Evolutionary conservation across 2,329 filamentous ascomycete genomes (phyloP).

Genomic region (Neofusicoccum cordaticola): DNA sequence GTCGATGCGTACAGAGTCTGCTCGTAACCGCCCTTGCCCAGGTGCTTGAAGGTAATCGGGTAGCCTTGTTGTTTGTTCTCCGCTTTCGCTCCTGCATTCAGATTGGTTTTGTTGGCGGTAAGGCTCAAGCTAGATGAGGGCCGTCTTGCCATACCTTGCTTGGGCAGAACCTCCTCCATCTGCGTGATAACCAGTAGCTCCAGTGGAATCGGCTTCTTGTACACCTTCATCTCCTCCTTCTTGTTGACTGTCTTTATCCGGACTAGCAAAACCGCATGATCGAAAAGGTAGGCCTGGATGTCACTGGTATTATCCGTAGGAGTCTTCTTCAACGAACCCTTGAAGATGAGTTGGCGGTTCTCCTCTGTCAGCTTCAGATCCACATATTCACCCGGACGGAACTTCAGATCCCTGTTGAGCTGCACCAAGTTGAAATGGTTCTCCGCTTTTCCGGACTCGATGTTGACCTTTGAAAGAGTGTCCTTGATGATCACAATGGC

Average conservation of each 20-base stretch:
- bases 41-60: conserved; percentile 92
- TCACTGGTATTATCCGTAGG: conserved; percentile 78
- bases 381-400: conserved; percentile 83
- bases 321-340: conserved; percentile 89
- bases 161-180: conserved; percentile 94
- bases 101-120: conserved; percentile 46
- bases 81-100: conserved; percentile 33
- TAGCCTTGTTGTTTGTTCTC: conserved; percentile 69
- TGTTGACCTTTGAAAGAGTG: conserved; percentile 82
- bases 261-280: conserved; percentile 90
- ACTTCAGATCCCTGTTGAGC: conserved; percentile 87
- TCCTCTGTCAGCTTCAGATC: conserved; percentile 94
- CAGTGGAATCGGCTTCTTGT: conserved; percentile 89
- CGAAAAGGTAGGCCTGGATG: conserved; percentile 92
- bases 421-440: conserved; percentile 95
- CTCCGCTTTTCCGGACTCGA: conserved; percentile 93
- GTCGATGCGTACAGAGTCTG: conserved; percentile 84
- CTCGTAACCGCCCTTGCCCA: conserved; percentile 94
- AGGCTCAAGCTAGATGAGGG: conserved; percentile 81
- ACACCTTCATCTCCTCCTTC: conserved; percentile 90
- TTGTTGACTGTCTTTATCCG: conserved; percentile 90
- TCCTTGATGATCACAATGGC: conserved; percentile 84
- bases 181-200: conserved; percentile 91
- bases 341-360: conserved; percentile 88
- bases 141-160: conserved; percentile 74